A percentile compares a stretch with the other conserved stretches of the same genome.
These are phyloP conservation scores for Phytophthora syringae DNA, from an alignment of 352 stramenopile species.

Conservation along the genomic window DNA sequence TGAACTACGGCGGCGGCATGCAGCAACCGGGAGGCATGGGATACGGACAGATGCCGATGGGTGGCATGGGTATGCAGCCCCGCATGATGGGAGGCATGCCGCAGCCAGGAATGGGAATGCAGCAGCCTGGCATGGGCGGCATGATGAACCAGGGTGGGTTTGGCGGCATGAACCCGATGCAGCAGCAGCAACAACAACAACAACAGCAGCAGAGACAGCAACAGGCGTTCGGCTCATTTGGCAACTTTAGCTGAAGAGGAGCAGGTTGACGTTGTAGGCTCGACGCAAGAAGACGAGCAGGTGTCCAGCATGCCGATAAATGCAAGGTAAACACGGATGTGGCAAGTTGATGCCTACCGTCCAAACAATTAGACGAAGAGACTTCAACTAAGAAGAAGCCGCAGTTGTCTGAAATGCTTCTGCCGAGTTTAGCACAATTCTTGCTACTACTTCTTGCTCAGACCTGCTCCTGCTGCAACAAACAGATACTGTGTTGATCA, in stretches of 20 bases:
- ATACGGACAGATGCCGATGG: slow-evolving; percentile 52
- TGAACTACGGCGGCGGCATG: slow-evolving; percentile 54
- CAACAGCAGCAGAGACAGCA: slow-evolving; percentile 65
- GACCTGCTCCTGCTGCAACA: no score
- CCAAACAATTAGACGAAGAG: slow-evolving; percentile 29
- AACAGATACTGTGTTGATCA: slow-evolving; percentile 17
- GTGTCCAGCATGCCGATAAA: slow-evolving; percentile 26
- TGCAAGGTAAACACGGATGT: slow-evolving; percentile 28
- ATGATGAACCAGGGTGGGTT: slow-evolving; percentile 73
- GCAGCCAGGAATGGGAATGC: slow-evolving; percentile 46
- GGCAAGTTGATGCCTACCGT: slow-evolving; percentile 20
- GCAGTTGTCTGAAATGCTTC: slow-evolving; percentile 6
- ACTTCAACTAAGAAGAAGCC: slow-evolving; percentile 18
- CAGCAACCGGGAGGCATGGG: slow-evolving; percentile 31
- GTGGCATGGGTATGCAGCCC: slow-evolving; percentile 37
- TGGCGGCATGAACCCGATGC: slow-evolving; percentile 50
- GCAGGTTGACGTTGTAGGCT: slow-evolving; percentile 17
- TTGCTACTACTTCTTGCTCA: no score
- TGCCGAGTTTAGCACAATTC: no score
- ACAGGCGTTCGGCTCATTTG: slow-evolving; percentile 68
- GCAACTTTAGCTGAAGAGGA: slow-evolving; percentile 42
- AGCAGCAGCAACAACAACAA: slow-evolving; percentile 55
- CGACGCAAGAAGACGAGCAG: slow-evolving; percentile 11
- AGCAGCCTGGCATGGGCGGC: slow-evolving; percentile 53
- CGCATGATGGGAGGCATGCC: slow-evolving; percentile 47